Percentiles rank a stretch among this genome's conserved stretches.
These are phyloP conservation scores for Erysiphe neolycopersici DNA, from an alignment of 2,329 filamentous ascomycete genomes.

Conservation along the genomic window DNA sequence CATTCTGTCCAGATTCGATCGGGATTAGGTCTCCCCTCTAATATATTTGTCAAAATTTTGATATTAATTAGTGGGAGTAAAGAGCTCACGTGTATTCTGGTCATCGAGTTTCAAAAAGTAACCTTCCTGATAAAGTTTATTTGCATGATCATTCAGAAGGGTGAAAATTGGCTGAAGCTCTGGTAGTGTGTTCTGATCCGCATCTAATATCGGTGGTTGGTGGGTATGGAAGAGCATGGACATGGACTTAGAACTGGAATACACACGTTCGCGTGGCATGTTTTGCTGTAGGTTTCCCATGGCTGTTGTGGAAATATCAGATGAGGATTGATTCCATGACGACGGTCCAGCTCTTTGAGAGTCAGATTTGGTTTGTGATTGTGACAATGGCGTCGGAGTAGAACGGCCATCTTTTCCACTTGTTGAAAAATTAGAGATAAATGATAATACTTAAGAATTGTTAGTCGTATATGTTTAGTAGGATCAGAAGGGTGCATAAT, in stretches of 20 bases:
- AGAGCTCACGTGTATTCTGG: slow-evolving; percentile 55
- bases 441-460: slow-evolving; percentile 42
- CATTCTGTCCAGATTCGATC: slow-evolving; percentile 89
- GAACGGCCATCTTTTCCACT: slow-evolving; percentile 16
- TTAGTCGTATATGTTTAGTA: not conserved
- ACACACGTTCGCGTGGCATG: slow-evolving; percentile 18
- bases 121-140: slow-evolving; percentile 92
- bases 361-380: slow-evolving; percentile 1
- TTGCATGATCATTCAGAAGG: slow-evolving; percentile 79
- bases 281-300: slow-evolving; percentile 9
- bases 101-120: slow-evolving; percentile 96
- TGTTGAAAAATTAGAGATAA: slow-evolving; percentile 59
- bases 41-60: not conserved
- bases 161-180: slow-evolving; percentile 88
- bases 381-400: not conserved
- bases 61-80: slow-evolving; percentile 1
- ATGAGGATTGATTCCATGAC: not conserved
- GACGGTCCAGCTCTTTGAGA: not conserved
- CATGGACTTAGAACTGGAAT: slow-evolving; percentile 38
- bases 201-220: slow-evolving; percentile 64
- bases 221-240: slow-evolving; percentile 62
- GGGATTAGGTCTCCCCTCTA: slow-evolving; percentile 63
- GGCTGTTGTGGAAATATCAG: not conserved
- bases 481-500: not conserved
- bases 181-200: slow-evolving; percentile 61